These are phyloP conservation scores for Stromatinia cepivora DNA, from an alignment of 2,329 filamentous ascomycete species.

Conservation along the genomic window DNA sequence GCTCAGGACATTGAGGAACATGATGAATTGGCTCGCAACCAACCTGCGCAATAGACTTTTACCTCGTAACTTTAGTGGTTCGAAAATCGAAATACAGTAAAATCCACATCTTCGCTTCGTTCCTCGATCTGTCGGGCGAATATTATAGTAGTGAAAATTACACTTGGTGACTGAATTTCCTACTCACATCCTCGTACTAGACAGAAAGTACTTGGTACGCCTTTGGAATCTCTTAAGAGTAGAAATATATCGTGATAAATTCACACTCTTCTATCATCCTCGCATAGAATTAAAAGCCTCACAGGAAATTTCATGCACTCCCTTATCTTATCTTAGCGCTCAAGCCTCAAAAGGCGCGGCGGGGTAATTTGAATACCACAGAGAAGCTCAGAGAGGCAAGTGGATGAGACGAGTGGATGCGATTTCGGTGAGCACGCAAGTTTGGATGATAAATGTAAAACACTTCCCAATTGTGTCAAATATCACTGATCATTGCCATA, in stretches of 20 bases:
- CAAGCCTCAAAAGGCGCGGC: neutral
- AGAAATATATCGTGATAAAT: neutral
- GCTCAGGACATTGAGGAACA: conserved; percentile 92
- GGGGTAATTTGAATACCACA: conserved; percentile 1
- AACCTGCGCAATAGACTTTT: conserved; percentile 29
- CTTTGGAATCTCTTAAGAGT: neutral
- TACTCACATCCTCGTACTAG: neutral
- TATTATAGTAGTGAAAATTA: neutral
- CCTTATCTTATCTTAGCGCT: conserved; percentile 21
- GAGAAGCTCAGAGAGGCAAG: neutral
- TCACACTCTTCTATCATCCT: neutral
- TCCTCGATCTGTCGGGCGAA: neutral
- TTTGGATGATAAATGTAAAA: conserved; percentile 8
- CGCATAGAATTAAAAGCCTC: neutral
- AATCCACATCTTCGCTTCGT: neutral
- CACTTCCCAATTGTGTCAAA: neutral
- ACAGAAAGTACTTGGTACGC: too few species aligned
- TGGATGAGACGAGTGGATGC: neutral
- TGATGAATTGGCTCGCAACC: conserved; percentile 62
- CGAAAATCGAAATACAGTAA: neutral
- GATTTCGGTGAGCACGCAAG: neutral
- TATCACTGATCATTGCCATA: neutral
- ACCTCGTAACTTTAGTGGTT: neutral
- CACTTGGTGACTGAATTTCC: neutral
- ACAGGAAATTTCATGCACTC: conserved; percentile 5